Evolutionary conservation across 257 asterid genomes (phyloP), one percentile per base, ranked within the genome.

Genomic region (Penstemon barbatus): DNA sequence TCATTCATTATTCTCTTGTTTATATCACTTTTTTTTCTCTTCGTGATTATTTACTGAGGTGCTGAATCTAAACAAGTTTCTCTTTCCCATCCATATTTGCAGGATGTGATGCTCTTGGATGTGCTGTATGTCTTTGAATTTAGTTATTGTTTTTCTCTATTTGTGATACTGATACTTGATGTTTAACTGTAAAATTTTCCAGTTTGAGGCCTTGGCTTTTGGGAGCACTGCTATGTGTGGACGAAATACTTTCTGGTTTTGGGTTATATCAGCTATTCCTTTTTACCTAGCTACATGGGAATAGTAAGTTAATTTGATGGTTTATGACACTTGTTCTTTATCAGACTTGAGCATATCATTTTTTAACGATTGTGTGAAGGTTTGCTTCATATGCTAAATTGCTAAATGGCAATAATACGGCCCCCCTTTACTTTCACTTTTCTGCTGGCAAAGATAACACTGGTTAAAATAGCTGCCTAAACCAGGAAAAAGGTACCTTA

Each of bases 31-130:
- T 36, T 36, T 57, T 74, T 63, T 52, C 53, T 33, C 36, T 40
- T 51, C 51, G 70, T 67, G 37, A 8, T 55, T 59, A 50, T 72
- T 37, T 40, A 54, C 60, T 41, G 43, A 25, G 12, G n/a, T 61
- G 63, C 69, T 71, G 66, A 71, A 11, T 19, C 58, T 49, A 71
- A 39, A 69, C 56, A 59, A 48, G 43, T 77, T 39, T 75, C 65
- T 61, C 63, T 60, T 40, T 13, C 59, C 68, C 41, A 49, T 69
- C 52, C 70, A 69, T 68, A 66, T 50, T 67, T 79, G 80, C 87
- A 92, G 98, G 98, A 63, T 92, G 98, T 78, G 98, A 92, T 80
- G 98, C 97, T 66, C 97, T 92, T 74, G 98, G 90, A 48, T 92
- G 98, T 71, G 92, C 98, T 79, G 98, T 92, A 92, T 73, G 96